Percentiles rank a stretch among this genome's conserved stretches.
Conservation (phyloP, 805 yeast genomes). For the Candida cerambycidarum region DNA sequence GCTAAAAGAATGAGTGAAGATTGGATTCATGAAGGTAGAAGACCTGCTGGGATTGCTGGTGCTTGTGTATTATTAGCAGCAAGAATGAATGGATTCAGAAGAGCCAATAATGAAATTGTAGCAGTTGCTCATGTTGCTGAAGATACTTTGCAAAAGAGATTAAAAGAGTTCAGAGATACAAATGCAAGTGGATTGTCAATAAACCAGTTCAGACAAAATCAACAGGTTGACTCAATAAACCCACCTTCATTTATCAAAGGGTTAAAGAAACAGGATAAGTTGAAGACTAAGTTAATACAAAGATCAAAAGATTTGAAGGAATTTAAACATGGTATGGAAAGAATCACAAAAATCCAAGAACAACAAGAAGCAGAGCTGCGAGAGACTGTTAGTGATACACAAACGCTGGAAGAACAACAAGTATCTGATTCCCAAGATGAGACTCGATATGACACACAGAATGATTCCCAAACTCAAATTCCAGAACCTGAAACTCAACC, state of each 20-base stretch:
- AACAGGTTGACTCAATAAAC: slow-evolving; percentile 46
- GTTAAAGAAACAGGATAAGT: slow-evolving; percentile 14
- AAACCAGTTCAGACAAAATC: slow-evolving; percentile 60
- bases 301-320: slow-evolving; percentile 3
- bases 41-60: slow-evolving; percentile 99
- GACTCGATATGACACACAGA: slow-evolving; percentile 6
- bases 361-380: no score
- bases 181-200: slow-evolving; percentile 72
- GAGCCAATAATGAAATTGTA: slow-evolving; percentile 91
- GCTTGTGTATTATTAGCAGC: slow-evolving; percentile 93
- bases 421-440: no score
- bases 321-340: slow-evolving; percentile 1
- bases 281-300: not conserved
- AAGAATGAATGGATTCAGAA: slow-evolving; percentile 90
- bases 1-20: slow-evolving; percentile 91
- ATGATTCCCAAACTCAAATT: slow-evolving; percentile 10
- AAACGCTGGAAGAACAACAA: slow-evolving; percentile 13
- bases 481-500: not conserved
- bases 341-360: slow-evolving; percentile 6
- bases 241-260: slow-evolving; percentile 85
- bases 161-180: slow-evolving; percentile 83
- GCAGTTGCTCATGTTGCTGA: slow-evolving; percentile 95
- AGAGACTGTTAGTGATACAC: no score
- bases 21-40: slow-evolving; percentile 95
- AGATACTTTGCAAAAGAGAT: slow-evolving; percentile 85